These are phyloP conservation scores for Neurospora tetrasperma DNA, from an alignment of 495 filamentous ascomycete species.

Conservation along the genomic window DNA sequence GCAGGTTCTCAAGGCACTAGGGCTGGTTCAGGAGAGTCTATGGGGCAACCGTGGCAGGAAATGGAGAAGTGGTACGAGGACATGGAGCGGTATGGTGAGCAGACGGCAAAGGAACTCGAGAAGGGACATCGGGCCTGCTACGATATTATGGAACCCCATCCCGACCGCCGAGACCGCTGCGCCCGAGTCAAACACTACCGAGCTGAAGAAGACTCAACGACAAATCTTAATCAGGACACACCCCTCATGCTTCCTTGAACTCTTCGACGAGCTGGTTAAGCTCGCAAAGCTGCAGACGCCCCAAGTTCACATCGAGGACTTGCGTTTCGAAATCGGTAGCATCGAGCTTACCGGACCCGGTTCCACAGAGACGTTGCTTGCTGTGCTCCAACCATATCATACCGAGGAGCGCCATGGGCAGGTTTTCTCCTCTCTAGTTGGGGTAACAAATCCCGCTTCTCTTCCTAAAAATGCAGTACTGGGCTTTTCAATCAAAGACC, in stretches of 20 bases:
- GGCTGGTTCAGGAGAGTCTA: constrained; percentile 45
- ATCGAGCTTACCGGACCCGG: constrained; percentile 80
- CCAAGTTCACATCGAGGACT: constrained; percentile 68
- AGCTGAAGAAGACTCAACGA: constrained; percentile 33
- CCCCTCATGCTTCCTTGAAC: constrained; percentile 76
- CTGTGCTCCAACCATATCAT: constrained; percentile 52
- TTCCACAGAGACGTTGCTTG: constrained; percentile 69
- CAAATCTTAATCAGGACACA: constrained; percentile 70
- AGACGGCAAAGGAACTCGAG: constrained; percentile 44
- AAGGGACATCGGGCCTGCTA: constrained; percentile 64
- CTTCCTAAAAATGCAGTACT: constrained; percentile 65
- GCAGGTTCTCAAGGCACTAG: constrained; percentile 52
- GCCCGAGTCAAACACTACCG: neutral
- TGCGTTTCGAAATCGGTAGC: constrained; percentile 90
- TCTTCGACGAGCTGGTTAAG: constrained; percentile 68
- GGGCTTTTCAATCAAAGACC: constrained; percentile 65
- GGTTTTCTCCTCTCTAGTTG: constrained; percentile 53
- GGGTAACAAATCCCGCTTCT: constrained; percentile 65
- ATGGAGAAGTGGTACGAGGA: constrained; percentile 65
- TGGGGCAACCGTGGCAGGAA: constrained; percentile 55
- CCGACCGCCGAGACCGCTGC: constrained; percentile 10
- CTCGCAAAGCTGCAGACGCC: constrained; percentile 62
- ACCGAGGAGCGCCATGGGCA: constrained; percentile 36
- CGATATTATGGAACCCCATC: constrained; percentile 56
- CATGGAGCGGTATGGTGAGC: constrained; percentile 54